Percentiles rank a stretch among this genome's conserved stretches.
Evolutionary conservation across 768 basidiomycete species (phyloP).

Genomic region (Hypsizygus marmoreus): DNA sequence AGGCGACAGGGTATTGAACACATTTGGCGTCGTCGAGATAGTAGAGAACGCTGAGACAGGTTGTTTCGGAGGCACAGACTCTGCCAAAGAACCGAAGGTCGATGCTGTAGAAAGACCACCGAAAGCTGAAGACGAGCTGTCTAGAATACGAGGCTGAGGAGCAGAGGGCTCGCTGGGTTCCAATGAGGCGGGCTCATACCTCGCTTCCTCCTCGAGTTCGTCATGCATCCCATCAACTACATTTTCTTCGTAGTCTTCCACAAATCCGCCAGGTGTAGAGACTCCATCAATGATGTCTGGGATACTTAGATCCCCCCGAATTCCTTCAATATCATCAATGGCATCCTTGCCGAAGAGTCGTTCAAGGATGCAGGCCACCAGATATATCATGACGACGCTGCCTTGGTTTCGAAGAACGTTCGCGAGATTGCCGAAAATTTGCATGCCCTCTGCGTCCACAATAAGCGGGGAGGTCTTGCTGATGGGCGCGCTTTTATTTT

Average conservation of each 20-base stretch:
- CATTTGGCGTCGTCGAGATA: constrained; percentile 39
- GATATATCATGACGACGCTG: constrained; percentile 73
- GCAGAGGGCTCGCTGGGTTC: too few relatives aligned
- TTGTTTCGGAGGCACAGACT: constrained; percentile 19
- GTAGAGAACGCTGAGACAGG: constrained; percentile 39
- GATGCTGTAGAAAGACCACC: constrained; percentile 13
- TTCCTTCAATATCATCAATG: constrained; percentile 71
- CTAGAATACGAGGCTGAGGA: constrained; percentile 9
- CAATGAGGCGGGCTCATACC: constrained; percentile 13
- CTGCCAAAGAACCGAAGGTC: constrained; percentile 14
- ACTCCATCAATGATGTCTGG: constrained; percentile 73
- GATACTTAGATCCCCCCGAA: constrained; percentile 57
- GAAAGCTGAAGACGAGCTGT: constrained; percentile 9
- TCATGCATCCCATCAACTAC: constrained; percentile 23
- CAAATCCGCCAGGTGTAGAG: constrained; percentile 23
- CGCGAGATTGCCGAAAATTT: constrained; percentile 66
- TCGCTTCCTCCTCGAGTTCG: constrained; percentile 19
- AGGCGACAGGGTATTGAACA: constrained; percentile 36
- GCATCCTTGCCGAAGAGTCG: constrained; percentile 82
- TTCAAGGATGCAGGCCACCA: constrained; percentile 88
- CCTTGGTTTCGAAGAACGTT: constrained; percentile 65
- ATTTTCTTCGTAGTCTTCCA: constrained; percentile 24
- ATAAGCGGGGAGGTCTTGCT: constrained; percentile 63
- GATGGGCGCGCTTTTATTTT: constrained; percentile 75
- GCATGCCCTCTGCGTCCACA: constrained; percentile 68